These are phyloP conservation scores for Cryptococcus depauperatus DNA, from an alignment of 1,284 basidiomycete genomes.

Conservation along the genomic window DNA sequence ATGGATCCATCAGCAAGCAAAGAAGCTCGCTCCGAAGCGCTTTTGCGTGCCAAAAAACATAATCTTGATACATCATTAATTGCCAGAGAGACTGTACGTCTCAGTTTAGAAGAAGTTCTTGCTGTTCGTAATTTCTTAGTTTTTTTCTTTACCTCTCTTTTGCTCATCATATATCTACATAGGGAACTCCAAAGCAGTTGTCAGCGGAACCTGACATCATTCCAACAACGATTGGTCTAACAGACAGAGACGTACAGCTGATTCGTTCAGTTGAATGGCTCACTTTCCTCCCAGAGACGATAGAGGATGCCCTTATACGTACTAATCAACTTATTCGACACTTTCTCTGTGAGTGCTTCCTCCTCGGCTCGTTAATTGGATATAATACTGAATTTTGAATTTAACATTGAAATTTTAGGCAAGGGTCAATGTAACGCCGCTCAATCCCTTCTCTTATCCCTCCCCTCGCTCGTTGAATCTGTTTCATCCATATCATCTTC, in stretches of 20 bases:
- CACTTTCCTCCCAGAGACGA: conserved; percentile 64
- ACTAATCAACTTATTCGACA: conserved; percentile 77
- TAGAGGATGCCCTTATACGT: conserved; percentile 69
- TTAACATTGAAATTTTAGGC: conserved; percentile 46
- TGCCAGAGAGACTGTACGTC: conserved; percentile 70
- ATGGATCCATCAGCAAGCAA: conserved; percentile 64
- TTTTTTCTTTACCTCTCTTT: neutral
- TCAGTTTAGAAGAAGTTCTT: conserved; percentile 65
- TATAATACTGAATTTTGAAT: neutral
- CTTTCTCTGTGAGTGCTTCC: conserved; percentile 65
- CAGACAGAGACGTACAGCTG: conserved; percentile 55
- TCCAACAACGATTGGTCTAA: conserved; percentile 39
- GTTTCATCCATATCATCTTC: conserved; percentile 56
- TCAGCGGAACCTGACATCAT: conserved; percentile 51
- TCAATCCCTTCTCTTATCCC: conserved; percentile 55
- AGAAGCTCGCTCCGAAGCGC: conserved; percentile 61
- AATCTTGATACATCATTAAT: conserved; percentile 75
- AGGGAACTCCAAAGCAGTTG: neutral
- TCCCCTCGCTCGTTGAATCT: conserved; percentile 48
- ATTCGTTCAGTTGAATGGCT: conserved; percentile 92
- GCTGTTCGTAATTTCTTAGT: conserved; percentile 49
- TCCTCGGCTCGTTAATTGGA: neutral
- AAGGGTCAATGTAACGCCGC: conserved; percentile 66
- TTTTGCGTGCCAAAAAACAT: conserved; percentile 72
- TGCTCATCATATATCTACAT: neutral